A percentile compares a stretch with the other conserved stretches of the same genome.
Conservation (phyloP, 495 filamentous ascomycete genomes). For the Lasiosphaeria miniovina region DNA sequence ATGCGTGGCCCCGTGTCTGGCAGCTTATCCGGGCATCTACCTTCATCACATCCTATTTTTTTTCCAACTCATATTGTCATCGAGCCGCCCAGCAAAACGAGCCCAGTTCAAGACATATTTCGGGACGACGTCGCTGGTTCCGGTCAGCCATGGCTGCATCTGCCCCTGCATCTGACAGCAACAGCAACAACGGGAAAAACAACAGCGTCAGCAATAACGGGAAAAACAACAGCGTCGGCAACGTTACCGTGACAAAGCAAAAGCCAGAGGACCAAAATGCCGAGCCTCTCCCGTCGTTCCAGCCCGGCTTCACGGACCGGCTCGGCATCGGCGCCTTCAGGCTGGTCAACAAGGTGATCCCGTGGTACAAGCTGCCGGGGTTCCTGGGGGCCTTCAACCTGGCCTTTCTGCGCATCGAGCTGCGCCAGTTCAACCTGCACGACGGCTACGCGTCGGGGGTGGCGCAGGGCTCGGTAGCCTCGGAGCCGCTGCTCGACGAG, state of each 20-base stretch:
- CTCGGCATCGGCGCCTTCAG: slow-evolving; percentile 32
- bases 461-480: slow-evolving; percentile 27
- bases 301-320: slow-evolving; percentile 22
- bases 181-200: no score
- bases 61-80: no score
- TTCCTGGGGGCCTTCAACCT: slow-evolving; percentile 39
- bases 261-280: not conserved
- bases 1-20: no score
- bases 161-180: no score
- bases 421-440: slow-evolving; percentile 39
- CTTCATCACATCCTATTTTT: no score
- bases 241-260: not conserved
- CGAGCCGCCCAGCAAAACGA: no score
- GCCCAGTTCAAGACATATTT: no score
- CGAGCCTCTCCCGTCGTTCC: slow-evolving; percentile 13
- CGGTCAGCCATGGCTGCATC: no score
- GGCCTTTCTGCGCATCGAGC: slow-evolving; percentile 36
- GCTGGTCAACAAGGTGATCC: slow-evolving; percentile 32
- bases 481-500: slow-evolving; percentile 24
- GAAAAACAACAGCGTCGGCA: not conserved
- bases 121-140: no score
- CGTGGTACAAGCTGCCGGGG: slow-evolving; percentile 41
- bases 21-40: no score
- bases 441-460: slow-evolving; percentile 34
- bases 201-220: not conserved